Percentiles rank a stretch among this genome's conserved stretches.
These are phyloP conservation scores for Nemania diffusa DNA, from an alignment of 2,329 filamentous ascomycete genomes.

Conservation along the genomic window DNA sequence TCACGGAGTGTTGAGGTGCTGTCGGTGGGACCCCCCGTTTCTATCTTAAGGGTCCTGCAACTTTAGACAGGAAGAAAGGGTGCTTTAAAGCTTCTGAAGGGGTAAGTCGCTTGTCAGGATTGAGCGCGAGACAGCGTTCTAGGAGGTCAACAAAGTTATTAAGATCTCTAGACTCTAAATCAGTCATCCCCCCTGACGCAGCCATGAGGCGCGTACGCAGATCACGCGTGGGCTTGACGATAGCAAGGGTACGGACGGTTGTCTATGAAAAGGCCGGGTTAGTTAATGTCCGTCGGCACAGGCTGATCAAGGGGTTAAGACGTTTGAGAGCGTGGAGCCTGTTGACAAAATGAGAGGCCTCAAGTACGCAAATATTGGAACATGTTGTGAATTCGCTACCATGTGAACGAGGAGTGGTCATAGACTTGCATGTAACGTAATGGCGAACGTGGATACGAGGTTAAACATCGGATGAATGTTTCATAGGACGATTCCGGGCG, in stretches of 20 bases:
- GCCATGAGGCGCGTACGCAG: constrained; percentile 82
- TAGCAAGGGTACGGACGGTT: constrained; percentile 72
- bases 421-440: neutral
- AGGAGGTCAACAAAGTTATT: constrained; percentile 87
- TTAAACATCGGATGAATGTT: neutral
- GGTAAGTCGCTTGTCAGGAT: constrained; percentile 91
- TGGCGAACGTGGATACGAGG: neutral
- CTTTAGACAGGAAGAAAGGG: constrained; percentile 76
- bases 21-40: constrained; percentile 14
- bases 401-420: neutral
- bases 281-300: constrained; percentile 1
- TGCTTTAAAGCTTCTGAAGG: constrained; percentile 88
- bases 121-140: constrained; percentile 87
- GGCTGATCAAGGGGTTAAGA: neutral
- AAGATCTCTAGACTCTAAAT: constrained; percentile 79
- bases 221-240: constrained; percentile 81
- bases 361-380: neutral
- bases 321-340: neutral
- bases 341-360: neutral
- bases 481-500: neutral
- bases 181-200: constrained; percentile 77
- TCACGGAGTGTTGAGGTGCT: constrained; percentile 9
- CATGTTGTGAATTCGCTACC: neutral
- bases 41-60: constrained; percentile 31
- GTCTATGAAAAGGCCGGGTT: constrained; percentile 60